Evolutionary conservation across 1,284 basidiomycete genomes (phyloP), one percentile per base, ranked within the genome.

Genomic region (Schizopora paradoxa): DNA sequence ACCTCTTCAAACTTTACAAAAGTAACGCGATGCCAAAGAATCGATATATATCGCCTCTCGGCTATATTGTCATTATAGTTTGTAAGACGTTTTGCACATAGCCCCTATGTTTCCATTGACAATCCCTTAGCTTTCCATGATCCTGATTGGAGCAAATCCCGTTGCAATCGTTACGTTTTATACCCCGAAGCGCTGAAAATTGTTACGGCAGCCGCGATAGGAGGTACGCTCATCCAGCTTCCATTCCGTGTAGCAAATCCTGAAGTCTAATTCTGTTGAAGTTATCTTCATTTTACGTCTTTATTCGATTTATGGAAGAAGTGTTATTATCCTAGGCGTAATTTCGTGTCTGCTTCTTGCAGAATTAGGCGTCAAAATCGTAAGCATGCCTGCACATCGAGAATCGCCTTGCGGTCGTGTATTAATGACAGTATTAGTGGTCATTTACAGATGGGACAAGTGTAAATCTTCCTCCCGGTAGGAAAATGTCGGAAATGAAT

Each of bases 361-460:
- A n/a, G 47, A 48, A 19, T 25, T 48, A 16, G 47, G 34, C 6
- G 47, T 48, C 19, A 48, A 48, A 27, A 48, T 48, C 25, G 47
- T 48, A 25, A 37, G 47, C 43, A 16, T 18, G n/a, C 25, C 19
- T 26, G 18, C 22, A 11, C 23, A n/a, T n/a, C 21, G 21, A 8
- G 13, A 18, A 4, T 10, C n/a, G 38, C 6, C 8, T 6, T 3
- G 2, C 14, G 6, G 16, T 35, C 41, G 16, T 13, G 39, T 18
- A n/a, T n/a, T 13, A 10, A 13, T 27, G 13, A n/a, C n/a, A n/a
- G n/a, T n/a, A n/a, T n/a, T 10, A 48, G 47, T 48, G 47, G 47
- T 40, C 47, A 11, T 48, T 48, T 37, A 48, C 47, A 13, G 47
- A 48, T 32, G 47, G 47, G 11, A 48, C 47, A 21, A 48, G 47